These are phyloP conservation scores for Sanghuangporus baumii DNA, from an alignment of 1,284 basidiomycete genomes.

Conservation along the genomic window DNA sequence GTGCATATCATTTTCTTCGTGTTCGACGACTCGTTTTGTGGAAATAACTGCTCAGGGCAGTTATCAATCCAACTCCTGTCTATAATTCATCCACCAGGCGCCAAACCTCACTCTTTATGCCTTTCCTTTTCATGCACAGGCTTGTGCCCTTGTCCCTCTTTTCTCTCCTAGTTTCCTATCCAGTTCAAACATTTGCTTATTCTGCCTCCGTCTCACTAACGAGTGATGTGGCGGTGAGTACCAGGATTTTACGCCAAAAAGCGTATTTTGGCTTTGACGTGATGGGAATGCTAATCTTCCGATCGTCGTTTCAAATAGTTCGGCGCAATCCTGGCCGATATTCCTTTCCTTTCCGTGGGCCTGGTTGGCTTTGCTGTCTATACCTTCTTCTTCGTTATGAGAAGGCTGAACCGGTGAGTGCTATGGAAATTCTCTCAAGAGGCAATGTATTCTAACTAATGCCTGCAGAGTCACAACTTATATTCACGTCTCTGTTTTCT, in stretches of 20 bases:
- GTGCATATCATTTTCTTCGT: conserved; percentile 3
- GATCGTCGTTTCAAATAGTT: conserved; percentile 36
- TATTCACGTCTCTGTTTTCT: conserved; percentile 50
- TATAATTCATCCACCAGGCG: neutral
- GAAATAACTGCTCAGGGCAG: conserved; percentile 5
- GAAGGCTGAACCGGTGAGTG: conserved; percentile 46
- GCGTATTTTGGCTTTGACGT: neutral
- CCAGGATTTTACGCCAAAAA: neutral
- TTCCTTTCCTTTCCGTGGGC: conserved; percentile 64
- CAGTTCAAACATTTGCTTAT: neutral
- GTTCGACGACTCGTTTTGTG: neutral
- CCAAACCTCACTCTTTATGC: conserved; percentile 5
- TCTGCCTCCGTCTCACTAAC: conserved; percentile 11
- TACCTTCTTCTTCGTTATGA: conserved; percentile 54
- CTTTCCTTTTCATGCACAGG: conserved; percentile 5
- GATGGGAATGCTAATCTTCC: conserved; percentile 1
- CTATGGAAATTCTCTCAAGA: conserved; percentile 4
- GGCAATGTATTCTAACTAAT: neutral
- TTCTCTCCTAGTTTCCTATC: neutral
- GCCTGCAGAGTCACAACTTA: conserved; percentile 40
- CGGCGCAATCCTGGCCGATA: conserved; percentile 53
- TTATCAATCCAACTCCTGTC: neutral
- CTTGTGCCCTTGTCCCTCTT: neutral
- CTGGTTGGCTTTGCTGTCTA: conserved; percentile 60
- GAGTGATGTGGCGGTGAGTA: conserved; percentile 19